phyloP scores from a whole-genome alignment of 108 stramenopile species.

The Skeletonema costatum region DNA sequence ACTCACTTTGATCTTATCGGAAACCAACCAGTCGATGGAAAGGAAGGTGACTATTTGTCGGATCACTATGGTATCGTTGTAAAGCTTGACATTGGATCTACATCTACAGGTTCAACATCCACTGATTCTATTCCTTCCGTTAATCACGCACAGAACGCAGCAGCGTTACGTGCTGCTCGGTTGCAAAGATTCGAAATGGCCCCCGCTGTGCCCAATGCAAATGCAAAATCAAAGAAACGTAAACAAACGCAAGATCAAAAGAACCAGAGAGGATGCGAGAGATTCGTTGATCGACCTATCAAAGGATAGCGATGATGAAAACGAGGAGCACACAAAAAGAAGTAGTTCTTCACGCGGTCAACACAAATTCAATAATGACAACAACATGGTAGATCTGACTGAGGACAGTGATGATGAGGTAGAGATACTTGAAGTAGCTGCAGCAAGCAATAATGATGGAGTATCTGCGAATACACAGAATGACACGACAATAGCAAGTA shows the following conservation, averaged over 20 bases:
- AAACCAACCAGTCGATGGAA: slow-evolving; percentile 8
- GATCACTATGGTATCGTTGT: slow-evolving; percentile 29
- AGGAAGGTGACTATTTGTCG: slow-evolving; percentile 19
- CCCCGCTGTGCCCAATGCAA: not conserved
- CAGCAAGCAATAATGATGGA: not conserved
- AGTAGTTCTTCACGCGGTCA: not conserved
- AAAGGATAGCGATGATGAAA: not conserved
- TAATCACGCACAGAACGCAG: not conserved
- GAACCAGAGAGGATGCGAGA: not conserved
- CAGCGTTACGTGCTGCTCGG: not conserved
- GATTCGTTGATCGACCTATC: not conserved
- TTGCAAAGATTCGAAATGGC: not conserved
- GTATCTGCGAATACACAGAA: not conserved
- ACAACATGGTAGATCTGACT: not conserved
- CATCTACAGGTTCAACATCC: not conserved
- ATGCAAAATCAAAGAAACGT: not conserved
- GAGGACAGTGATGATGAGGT: not conserved
- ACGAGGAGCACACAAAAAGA: not conserved
- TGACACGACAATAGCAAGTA: not conserved
- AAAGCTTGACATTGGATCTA: not conserved
- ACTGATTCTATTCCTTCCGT: not conserved
- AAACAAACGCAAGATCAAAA: not conserved
- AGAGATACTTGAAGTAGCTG: not conserved
- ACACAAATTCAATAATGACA: not conserved
- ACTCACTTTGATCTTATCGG: slow-evolving; percentile 22